Evolutionary conservation across 1,284 basidiomycete species (phyloP).

Genomic region (Pascua sp.): DNA sequence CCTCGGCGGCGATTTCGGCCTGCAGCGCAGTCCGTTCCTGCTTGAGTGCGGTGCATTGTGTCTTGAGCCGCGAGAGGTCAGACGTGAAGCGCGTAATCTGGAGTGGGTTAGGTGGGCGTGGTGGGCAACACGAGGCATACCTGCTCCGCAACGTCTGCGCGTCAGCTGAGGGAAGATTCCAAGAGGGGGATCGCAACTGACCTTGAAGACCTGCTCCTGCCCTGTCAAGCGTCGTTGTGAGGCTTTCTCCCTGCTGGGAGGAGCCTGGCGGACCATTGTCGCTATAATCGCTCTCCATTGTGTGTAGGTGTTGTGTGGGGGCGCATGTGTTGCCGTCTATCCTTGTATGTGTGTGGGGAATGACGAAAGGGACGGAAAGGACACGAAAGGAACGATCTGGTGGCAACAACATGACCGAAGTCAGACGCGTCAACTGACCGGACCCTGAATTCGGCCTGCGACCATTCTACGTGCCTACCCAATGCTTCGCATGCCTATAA

Average conservation of each 20-base stretch:
- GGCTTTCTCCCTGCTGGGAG: constrained; percentile 12
- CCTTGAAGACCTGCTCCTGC: constrained; percentile 8
- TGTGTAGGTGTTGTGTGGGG: no score
- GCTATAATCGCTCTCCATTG: no score
- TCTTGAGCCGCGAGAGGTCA: constrained; percentile 13
- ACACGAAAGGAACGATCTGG: no score
- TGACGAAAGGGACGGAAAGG: no score
- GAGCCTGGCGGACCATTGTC: no score
- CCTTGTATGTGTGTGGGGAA: no score
- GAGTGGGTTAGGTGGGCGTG: not conserved
- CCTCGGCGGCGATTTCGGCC: constrained; percentile 5
- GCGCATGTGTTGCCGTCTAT: no score
- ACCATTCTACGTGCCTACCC: no score
- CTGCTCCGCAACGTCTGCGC: constrained; percentile 8
- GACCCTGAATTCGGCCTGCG: no score
- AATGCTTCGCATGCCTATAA: no score
- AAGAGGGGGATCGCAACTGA: not conserved
- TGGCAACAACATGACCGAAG: no score
- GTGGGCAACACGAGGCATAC: not conserved
- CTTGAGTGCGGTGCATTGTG: constrained; percentile 16
- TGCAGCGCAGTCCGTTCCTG: constrained; percentile 9
- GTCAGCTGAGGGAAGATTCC: not conserved
- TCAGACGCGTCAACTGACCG: no score
- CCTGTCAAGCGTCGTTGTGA: constrained; percentile 10
- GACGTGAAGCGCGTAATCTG: constrained; percentile 15